Conservation (phyloP, 2,329 filamentous ascomycete species). For the Fusarium palustre region DNA sequence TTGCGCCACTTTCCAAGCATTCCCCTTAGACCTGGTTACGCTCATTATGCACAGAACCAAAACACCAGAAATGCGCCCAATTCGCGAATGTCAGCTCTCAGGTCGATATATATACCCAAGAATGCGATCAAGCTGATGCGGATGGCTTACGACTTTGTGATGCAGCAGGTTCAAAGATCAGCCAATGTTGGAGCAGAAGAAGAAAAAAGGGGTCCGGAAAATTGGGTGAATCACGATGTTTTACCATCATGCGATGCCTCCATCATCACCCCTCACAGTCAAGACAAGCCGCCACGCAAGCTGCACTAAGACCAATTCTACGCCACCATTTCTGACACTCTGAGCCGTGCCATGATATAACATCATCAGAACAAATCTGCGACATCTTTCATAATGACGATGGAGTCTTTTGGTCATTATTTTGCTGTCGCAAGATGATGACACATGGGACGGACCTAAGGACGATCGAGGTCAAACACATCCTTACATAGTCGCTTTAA, state of each 20-base stretch:
- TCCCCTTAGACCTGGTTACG: conserved; percentile 3
- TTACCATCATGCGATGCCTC: conserved; percentile 35
- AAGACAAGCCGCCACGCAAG: conserved; percentile 47
- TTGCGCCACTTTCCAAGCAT: conserved; percentile 8
- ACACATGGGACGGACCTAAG: neutral
- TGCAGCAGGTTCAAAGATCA: neutral
- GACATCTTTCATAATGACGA: conserved; percentile 3
- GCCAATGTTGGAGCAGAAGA: neutral
- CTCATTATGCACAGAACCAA: conserved; percentile 16
- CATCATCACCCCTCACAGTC: conserved; percentile 39
- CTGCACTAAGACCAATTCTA: conserved; percentile 45
- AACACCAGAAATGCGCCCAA: conserved; percentile 19
- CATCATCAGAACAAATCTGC: conserved; percentile 26
- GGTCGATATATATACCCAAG: neutral
- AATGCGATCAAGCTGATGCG: too few species aligned
- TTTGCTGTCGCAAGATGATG: neutral
- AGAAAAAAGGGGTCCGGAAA: neutral
- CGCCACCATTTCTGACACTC: conserved; percentile 45
- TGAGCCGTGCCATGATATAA: conserved; percentile 23
- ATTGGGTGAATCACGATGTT: conserved; percentile 14
- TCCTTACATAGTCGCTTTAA: neutral
- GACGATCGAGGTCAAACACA: conserved; percentile 2
- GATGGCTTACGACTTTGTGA: too few species aligned
- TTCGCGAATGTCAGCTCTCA: conserved; percentile 16
- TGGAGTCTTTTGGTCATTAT: conserved; percentile 2